These are phyloP conservation scores for Fragaria ananassa DNA, from an alignment of 306 rosid species.

Conservation along the genomic window DNA sequence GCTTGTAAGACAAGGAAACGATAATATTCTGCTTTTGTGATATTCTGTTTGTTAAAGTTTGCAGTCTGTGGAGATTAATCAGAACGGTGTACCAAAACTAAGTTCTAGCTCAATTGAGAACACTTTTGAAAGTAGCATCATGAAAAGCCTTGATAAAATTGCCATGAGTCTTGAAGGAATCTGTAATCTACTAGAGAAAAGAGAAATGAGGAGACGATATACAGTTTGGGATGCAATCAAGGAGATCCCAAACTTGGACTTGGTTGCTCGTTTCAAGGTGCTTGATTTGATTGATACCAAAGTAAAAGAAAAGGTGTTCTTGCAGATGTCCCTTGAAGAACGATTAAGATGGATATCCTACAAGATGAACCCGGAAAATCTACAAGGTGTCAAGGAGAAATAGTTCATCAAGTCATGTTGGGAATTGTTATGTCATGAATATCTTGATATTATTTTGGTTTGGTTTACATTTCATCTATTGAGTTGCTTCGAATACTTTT, in stretches of 20 bases:
- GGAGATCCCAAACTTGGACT: not conserved
- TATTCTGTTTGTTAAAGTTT: not conserved
- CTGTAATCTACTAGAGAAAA: not conserved
- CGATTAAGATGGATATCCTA: not conserved
- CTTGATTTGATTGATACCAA: not conserved
- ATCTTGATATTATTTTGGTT: too few relatives aligned
- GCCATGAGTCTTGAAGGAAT: not conserved
- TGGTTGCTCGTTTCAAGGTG: not conserved
- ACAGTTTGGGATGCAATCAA: not conserved
- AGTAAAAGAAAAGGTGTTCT: not conserved
- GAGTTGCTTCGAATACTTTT: too few relatives aligned
- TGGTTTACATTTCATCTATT: too few relatives aligned
- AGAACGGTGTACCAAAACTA: not conserved
- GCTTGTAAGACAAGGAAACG: not conserved
- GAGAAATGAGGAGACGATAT: not conserved
- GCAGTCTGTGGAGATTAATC: not conserved
- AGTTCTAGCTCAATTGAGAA: not conserved
- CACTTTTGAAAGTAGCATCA: not conserved
- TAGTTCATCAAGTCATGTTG: too few relatives aligned
- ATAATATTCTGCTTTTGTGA: not conserved
- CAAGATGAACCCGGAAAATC: not conserved
- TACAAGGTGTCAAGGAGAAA: too few relatives aligned
- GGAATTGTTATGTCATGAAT: too few relatives aligned
- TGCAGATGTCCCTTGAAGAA: not conserved
- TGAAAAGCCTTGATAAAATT: not conserved